Percentiles rank a stretch among this genome's conserved stretches.
Conservation (phyloP, 768 basidiomycete species). For the Glaciozyma antarctica region DNA sequence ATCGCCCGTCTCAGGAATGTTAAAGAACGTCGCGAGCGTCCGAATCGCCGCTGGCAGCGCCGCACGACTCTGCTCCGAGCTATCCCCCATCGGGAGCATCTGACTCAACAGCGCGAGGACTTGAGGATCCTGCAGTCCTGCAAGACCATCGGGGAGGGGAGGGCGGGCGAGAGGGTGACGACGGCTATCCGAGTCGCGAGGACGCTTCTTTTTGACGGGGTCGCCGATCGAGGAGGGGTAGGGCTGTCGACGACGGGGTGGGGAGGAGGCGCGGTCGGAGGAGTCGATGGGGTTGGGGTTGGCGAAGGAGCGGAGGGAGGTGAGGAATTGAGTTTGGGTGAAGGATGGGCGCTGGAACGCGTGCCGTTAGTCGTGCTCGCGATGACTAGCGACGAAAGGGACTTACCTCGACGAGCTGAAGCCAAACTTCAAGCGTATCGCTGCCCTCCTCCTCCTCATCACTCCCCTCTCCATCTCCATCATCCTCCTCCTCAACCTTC, state of each 20-base stretch:
- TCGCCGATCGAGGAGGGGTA: slow-evolving; percentile 7
- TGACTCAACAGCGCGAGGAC: slow-evolving; percentile 17
- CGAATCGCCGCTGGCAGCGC: slow-evolving; percentile 11
- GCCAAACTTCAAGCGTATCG: slow-evolving; percentile 30
- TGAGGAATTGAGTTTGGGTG: slow-evolving; percentile 29
- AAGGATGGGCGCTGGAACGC: slow-evolving; percentile 23
- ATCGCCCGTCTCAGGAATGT: neutral
- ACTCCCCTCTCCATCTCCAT: slow-evolving; percentile 17
- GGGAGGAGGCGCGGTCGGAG: slow-evolving; percentile 19
- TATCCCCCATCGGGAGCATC: slow-evolving; percentile 17
- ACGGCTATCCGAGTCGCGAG: slow-evolving; percentile 6
- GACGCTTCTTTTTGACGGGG: slow-evolving; percentile 24
- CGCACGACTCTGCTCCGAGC: slow-evolving; percentile 2
- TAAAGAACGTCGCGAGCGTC: slow-evolving; percentile 22
- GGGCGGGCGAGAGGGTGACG: neutral
- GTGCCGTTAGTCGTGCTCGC: too few species aligned
- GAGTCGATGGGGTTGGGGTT: slow-evolving; percentile 19
- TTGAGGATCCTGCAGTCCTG: slow-evolving; percentile 8
- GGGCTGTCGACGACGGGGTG: slow-evolving; percentile 2
- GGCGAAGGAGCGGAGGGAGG: slow-evolving; percentile 25
- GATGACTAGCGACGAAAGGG: neutral
- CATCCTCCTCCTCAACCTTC: neutral
- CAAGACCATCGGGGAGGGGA: neutral
- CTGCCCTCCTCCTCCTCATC: slow-evolving; percentile 10
- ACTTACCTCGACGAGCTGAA: slow-evolving; percentile 29